A percentile compares a stretch with the other conserved stretches of the same genome.
Evolutionary conservation across 2,329 filamentous ascomycete species (phyloP).

Genomic region (Beauveria bassiana): DNA sequence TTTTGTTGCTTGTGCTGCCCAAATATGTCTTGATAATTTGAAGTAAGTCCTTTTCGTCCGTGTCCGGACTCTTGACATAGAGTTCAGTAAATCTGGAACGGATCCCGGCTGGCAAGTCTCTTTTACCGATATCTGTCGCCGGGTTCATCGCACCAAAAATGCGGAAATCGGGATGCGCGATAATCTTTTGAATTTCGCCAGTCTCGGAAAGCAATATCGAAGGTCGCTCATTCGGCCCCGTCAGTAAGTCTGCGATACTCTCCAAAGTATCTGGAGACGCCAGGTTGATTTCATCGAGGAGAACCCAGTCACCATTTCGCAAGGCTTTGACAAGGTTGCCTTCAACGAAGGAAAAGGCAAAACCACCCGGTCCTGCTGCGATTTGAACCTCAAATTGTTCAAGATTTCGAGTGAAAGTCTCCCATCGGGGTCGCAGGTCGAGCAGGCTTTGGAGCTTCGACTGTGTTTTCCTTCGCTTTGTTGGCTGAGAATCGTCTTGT

Average conservation of each 20-base stretch:
- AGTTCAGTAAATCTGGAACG: slow-evolving; percentile 92
- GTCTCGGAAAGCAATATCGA: slow-evolving; percentile 89
- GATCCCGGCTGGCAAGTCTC: slow-evolving; percentile 81
- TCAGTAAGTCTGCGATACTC: slow-evolving; percentile 81
- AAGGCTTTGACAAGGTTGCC: slow-evolving; percentile 95
- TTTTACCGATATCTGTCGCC: slow-evolving; percentile 93
- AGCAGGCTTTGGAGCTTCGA: slow-evolving; percentile 58
- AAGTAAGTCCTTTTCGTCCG: slow-evolving; percentile 75
- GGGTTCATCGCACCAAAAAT: slow-evolving; percentile 99
- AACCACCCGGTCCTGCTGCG: slow-evolving; percentile 61
- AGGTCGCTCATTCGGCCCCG: slow-evolving; percentile 62
- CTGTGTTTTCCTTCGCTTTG: slow-evolving; percentile 60
- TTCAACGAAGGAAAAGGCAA: slow-evolving; percentile 93
- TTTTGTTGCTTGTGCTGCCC: slow-evolving; percentile 60
- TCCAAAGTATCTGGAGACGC: slow-evolving; percentile 92
- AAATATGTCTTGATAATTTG: slow-evolving; percentile 86
- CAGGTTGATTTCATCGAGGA: slow-evolving; percentile 95
- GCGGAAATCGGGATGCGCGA: slow-evolving; percentile 85
- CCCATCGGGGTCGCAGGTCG: slow-evolving; percentile 63
- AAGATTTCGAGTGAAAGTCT: slow-evolving; percentile 65
- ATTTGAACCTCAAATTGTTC: slow-evolving; percentile 76
- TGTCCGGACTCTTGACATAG: slow-evolving; percentile 87
- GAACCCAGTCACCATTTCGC: slow-evolving; percentile 91
- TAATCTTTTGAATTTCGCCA: slow-evolving; percentile 82
- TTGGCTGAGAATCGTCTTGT: slow-evolving; percentile 45